phyloP scores from a whole-genome alignment of 2,329 filamentous ascomycete species.

The Clonostachys sp. region DNA sequence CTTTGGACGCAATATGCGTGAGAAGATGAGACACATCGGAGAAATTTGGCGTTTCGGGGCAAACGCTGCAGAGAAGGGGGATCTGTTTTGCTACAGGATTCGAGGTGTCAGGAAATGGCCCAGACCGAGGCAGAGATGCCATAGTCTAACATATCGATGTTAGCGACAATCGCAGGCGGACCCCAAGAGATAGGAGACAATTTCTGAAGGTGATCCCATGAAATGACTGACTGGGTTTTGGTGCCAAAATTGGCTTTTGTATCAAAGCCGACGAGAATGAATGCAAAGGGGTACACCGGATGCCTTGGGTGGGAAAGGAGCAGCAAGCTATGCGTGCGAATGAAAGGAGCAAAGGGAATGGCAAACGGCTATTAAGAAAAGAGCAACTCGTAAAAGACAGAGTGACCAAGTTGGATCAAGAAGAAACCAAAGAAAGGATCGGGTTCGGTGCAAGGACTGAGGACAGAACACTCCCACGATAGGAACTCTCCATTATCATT shows the following conservation, averaged over 20 bases:
- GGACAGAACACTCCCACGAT: neutral
- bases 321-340: slow-evolving; percentile 6
- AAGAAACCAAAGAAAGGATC: neutral
- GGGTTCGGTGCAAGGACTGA: neutral
- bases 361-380: slow-evolving; percentile 11
- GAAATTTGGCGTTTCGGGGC: slow-evolving; percentile 73
- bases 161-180: too few species aligned
- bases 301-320: slow-evolving; percentile 13
- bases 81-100: slow-evolving; percentile 31
- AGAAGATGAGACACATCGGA: slow-evolving; percentile 89
- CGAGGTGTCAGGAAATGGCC: neutral
- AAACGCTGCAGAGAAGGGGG: slow-evolving; percentile 77
- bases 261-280: neutral
- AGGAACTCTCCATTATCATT: too few species aligned
- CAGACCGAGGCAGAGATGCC: neutral
- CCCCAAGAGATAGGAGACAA: neutral
- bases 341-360: neutral
- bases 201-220: neutral
- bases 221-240: slow-evolving; percentile 4
- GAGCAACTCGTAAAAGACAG: neutral
- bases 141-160: neutral
- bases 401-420: neutral
- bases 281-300: neutral
- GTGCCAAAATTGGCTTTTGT: neutral
- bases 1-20: slow-evolving; percentile 88